A percentile compares a stretch with the other conserved stretches of the same genome.
Evolutionary conservation across 1,284 basidiomycete genomes (phyloP).

Genomic region (Cerioporus squamosus): DNA sequence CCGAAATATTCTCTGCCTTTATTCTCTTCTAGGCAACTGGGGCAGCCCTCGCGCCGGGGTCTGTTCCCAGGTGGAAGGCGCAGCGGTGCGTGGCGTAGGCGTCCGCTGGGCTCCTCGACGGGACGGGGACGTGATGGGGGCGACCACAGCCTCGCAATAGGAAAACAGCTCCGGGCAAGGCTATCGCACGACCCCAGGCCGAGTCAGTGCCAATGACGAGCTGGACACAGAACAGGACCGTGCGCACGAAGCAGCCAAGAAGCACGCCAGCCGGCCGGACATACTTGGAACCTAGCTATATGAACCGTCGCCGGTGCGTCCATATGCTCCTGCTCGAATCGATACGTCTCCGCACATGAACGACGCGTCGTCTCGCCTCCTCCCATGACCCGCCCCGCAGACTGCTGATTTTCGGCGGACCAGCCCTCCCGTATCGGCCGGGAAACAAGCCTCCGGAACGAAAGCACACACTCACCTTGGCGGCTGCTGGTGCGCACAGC

Average conservation of each 20-base stretch:
- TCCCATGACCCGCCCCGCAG: constrained; percentile 13
- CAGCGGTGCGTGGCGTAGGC: constrained; percentile 19
- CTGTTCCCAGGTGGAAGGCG: constrained; percentile 11
- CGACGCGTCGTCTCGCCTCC: constrained; percentile 9
- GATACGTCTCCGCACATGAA: constrained; percentile 17
- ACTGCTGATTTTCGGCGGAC: constrained; percentile 1
- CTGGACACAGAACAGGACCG: constrained; percentile 3
- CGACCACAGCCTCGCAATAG: constrained; percentile 16
- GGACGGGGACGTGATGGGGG: background rate
- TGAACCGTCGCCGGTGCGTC: background rate
- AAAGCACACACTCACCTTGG: constrained; percentile 19
- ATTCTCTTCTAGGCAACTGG: constrained; percentile 36
- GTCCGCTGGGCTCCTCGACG: constrained; percentile 7
- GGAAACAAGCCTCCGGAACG: constrained; percentile 11
- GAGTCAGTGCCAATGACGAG: constrained; percentile 16
- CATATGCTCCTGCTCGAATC: constrained; percentile 9
- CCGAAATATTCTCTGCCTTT: constrained; percentile 33
- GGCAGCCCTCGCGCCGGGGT: constrained; percentile 11
- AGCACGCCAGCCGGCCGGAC: constrained; percentile 3
- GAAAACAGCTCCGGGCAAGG: constrained; percentile 15
- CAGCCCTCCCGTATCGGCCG: constrained; percentile 20
- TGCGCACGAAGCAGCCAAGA: constrained; percentile 9
- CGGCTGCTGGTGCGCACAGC: constrained; percentile 18
- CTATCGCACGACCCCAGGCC: constrained; percentile 11
- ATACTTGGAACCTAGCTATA: constrained; percentile 11